Base-by-base conservation (phyloP, 306 rosid genomes). In the Begonia peltatifolia region DNA sequence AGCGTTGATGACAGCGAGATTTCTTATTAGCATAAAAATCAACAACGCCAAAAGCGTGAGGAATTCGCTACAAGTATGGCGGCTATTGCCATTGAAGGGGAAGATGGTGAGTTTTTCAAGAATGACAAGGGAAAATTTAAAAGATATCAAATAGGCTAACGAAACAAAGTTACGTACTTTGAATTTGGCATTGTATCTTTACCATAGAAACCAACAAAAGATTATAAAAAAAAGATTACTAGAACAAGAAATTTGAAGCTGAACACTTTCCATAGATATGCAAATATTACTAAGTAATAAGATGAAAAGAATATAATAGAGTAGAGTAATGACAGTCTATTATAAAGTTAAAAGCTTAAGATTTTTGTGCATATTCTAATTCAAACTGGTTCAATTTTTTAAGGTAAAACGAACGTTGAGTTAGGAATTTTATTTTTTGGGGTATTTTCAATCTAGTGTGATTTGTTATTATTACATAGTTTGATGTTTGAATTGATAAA, bases 1-100 rank as follows among this genome's bases (percentile, higher is more conserved):
- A n/a, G n/a, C n/a, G n/a, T n/a, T 82, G 67, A 78, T 78, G 59
- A 74, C 59, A 55, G 78, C 85, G 9, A 85, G 82, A 46, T 75
- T 78, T 44, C 90, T 84, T 47, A 78, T 72, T 63, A 77, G 84
- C 50, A 78, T 74, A 12, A 82, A 71, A 50, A 82, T 78, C 25
- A 82, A 60, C 12, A 84, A 84, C 4, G 84, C 84, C 43, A 67
- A 72, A 60, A 78, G 42, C 0, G 80, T 76, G 60, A 71, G 71
- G 7, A 75, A 53, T 63, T 78, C 74, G 12, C 73, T 66, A 2
- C 20, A 46, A 18, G 75, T 65, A 18, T 75, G 66, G 55, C 79
- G 76, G 22, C 2, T 20, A 1, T 17, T 1, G 18, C 51, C 73
- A 14, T 71, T 67, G 20, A 47, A 69, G 0, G 76, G 78, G 12